Percentiles rank a stretch among this genome's conserved stretches.
These are phyloP conservation scores for Psilocybe azurescens DNA, from an alignment of 768 basidiomycete species.

Conservation along the genomic window DNA sequence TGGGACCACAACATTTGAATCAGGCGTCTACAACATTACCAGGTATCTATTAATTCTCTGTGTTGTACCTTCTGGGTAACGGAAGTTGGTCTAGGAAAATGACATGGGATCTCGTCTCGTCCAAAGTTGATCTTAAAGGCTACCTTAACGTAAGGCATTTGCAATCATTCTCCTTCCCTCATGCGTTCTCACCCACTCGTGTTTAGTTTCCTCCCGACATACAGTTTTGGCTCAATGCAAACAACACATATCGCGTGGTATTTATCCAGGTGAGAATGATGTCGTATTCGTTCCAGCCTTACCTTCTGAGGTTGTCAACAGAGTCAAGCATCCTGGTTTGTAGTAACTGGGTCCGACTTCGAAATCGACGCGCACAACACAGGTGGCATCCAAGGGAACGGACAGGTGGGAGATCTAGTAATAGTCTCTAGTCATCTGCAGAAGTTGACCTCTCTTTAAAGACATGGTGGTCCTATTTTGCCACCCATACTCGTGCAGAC, in stretches of 20 bases:
- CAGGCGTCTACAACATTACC: conserved; percentile 57
- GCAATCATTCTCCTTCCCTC: not conserved
- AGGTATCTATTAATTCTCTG: conserved; percentile 33
- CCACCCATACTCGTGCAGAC: conserved; percentile 48
- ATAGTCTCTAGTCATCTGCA: no score
- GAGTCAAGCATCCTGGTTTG: conserved; percentile 70
- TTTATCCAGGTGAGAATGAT: conserved; percentile 53
- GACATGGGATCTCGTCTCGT: conserved; percentile 53
- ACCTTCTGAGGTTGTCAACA: conserved; percentile 21
- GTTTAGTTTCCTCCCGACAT: conserved; percentile 59
- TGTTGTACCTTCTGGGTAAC: no score
- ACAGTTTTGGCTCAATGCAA: conserved; percentile 58
- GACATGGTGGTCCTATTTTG: conserved; percentile 64
- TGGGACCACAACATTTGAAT: conserved; percentile 49
- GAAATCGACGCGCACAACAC: conserved; percentile 57
- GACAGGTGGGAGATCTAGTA: conserved; percentile 40
- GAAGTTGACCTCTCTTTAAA: conserved; percentile 17
- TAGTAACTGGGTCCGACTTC: conserved; percentile 61
- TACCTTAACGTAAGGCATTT: conserved; percentile 44
- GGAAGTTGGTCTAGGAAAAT: conserved; percentile 44
- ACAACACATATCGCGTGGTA: conserved; percentile 63
- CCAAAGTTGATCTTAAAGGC: conserved; percentile 51
- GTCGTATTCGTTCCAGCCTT: not conserved
- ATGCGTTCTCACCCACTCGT: not conserved
- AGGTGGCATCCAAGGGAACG: conserved; percentile 65